Base-by-base conservation (phyloP, 2,329 filamentous ascomycete species). In the Penicillium psychrosexuale region DNA sequence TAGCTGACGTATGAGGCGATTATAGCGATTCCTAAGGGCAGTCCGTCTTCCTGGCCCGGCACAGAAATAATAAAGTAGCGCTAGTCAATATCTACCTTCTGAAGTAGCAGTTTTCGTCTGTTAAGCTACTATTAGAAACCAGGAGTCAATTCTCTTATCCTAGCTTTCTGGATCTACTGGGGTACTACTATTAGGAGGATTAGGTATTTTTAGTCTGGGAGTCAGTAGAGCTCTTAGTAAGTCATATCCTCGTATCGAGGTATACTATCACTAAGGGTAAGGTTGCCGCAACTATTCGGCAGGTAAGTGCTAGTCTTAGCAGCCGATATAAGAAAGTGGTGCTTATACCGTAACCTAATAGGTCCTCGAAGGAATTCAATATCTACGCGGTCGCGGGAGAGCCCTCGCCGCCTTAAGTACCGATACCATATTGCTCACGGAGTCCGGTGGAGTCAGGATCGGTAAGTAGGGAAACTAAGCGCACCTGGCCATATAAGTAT, bases 281-380 rank as follows among this genome's bases (percentile, higher is more conserved):
- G 5, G 3, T 51, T 51, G 8, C n/a, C 4, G 15, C 9, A 36
- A 51, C 45, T 42, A 7, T 51, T 42, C 39, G 38, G 31, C 28
- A 15, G 22, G 22, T 51, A 51, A 7, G 48, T 43, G 6, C 38
- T 19, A 15, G 3, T 44, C 31, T 37, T 11, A 22, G 12, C 4
- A 8, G 0, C 6, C 7, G 13, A 22, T 2, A n/a, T 2, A 12
- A 24, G 43, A 34, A 45, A 19, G 19, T 8, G 6, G 13, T 28
- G 13, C 39, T 43, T 2, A 43, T 43, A 19, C 19, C 19, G 19
- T 19, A 19, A 1, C 22, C 15, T 7, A 1, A 43, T 43, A 43
- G 39, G 24, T 28, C 15, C 39, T 67, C 15, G 15, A 42, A n/a
- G 55, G 60, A 8, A 59, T 56, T 5, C 58, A 64, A 42, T 42